Evolutionary conservation across 2,329 filamentous ascomycete species (phyloP).

Genomic region (Cryphonectria naterciae): DNA sequence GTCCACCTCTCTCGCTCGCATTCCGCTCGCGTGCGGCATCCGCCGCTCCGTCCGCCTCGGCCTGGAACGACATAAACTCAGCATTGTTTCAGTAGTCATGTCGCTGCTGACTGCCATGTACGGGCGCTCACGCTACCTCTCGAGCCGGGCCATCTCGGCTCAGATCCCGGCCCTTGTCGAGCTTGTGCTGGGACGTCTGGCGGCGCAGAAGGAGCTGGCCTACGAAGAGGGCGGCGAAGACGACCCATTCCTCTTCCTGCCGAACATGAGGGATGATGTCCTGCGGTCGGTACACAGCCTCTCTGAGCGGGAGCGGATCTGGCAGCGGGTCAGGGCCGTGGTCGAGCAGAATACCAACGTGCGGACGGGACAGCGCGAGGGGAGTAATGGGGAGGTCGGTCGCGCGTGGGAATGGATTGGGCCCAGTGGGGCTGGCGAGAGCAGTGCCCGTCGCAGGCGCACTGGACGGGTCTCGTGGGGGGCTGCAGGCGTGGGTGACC

Average conservation of each 20-base stretch:
- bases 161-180: conserved; percentile 83
- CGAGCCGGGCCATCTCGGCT: conserved; percentile 66
- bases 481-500: conserved; percentile 41
- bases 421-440: conserved; percentile 50
- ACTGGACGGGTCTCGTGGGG: conserved; percentile 57
- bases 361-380: conserved; percentile 71
- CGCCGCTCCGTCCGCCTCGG: conserved; percentile 77
- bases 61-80: conserved; percentile 84
- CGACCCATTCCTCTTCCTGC: conserved; percentile 83
- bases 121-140: conserved; percentile 64
- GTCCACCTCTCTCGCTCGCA: conserved; percentile 86
- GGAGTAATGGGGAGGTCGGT: conserved; percentile 66
- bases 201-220: conserved; percentile 81
- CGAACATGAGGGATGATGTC: conserved; percentile 89
- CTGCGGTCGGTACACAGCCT: conserved; percentile 80
- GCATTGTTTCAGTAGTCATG: conserved; percentile 70
- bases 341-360: conserved; percentile 96
- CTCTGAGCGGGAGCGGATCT: conserved; percentile 76
- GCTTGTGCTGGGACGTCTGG: conserved; percentile 81
- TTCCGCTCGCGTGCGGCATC: conserved; percentile 85
- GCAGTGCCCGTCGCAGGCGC: conserved; percentile 48
- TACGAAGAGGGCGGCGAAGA: conserved; percentile 68
- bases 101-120: conserved; percentile 61
- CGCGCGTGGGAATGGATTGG: conserved; percentile 74
- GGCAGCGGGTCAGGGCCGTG: conserved; percentile 79